phyloP scores from a whole-genome alignment of 2,329 filamentous ascomycete genomes.

The Cadophora gregata region DNA sequence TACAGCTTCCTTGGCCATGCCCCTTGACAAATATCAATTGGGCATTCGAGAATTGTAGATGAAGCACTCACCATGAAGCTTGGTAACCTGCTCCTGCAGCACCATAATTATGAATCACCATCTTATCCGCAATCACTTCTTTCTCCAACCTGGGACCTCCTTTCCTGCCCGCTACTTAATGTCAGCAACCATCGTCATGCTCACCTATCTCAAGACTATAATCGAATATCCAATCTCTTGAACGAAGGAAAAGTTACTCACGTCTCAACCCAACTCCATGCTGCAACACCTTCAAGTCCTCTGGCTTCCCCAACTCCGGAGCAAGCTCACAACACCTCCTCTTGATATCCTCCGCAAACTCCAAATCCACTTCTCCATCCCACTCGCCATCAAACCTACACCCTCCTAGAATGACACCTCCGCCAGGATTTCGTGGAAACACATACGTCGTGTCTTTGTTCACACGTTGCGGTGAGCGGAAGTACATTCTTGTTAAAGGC shows the following conservation, averaged over 20 bases:
- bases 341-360: conserved; percentile 45
- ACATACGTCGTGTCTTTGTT: conserved; percentile 52
- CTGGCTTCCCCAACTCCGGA: conserved; percentile 45
- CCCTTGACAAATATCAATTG: conserved; percentile 23
- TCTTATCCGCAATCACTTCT: conserved; percentile 34
- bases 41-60: no score
- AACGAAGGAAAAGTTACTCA: conserved; percentile 20
- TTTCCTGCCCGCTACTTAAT: conserved; percentile 34
- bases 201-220: background rate
- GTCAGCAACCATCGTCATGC: conserved; percentile 1
- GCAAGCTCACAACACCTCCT: conserved; percentile 45
- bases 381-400: conserved; percentile 45
- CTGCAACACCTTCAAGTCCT: conserved; percentile 44
- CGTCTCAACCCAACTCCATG: conserved; percentile 46
- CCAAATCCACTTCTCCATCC: conserved; percentile 41
- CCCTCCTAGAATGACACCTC: conserved; percentile 46
- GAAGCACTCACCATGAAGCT: conserved; percentile 41
- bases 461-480: conserved; percentile 50
- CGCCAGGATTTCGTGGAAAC: conserved; percentile 49
- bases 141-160: conserved; percentile 45
- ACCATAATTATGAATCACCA: conserved; percentile 52
- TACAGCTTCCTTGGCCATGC: conserved; percentile 37
- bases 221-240: background rate
- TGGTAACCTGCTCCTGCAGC: conserved; percentile 54
- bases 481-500: conserved; percentile 49